phyloP scores from a whole-genome alignment of 306 rosid species.

The Begonia fuchsioides region DNA sequence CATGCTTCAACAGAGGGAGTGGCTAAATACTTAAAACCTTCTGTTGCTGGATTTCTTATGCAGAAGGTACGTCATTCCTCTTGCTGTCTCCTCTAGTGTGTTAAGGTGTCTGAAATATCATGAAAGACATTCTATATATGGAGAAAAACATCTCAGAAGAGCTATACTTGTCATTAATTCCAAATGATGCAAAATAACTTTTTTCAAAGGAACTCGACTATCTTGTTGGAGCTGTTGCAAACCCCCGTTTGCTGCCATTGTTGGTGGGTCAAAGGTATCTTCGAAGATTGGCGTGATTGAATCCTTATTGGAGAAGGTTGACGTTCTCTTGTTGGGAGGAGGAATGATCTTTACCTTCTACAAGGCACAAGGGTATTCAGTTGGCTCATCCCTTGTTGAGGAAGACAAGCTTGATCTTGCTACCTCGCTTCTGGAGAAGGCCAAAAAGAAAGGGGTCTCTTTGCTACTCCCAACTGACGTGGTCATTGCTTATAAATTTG shows the following conservation, averaged over 20 bases:
- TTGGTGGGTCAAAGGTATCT: slow-evolving; percentile 93
- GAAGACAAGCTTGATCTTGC: slow-evolving; percentile 78
- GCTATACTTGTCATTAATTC: background rate
- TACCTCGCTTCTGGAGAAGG: slow-evolving; percentile 56
- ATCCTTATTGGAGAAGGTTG: slow-evolving; percentile 68
- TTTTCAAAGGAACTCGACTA: slow-evolving; percentile 77
- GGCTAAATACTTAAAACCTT: slow-evolving; percentile 64
- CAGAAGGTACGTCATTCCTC: slow-evolving; percentile 44
- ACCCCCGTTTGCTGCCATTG: slow-evolving; percentile 97
- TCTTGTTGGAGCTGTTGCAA: slow-evolving; percentile 75
- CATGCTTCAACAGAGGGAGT: slow-evolving; percentile 97
- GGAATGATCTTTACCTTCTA: slow-evolving; percentile 89
- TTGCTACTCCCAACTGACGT: slow-evolving; percentile 85
- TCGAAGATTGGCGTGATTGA: slow-evolving; percentile 88
- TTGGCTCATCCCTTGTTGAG: slow-evolving; percentile 89
- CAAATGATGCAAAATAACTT: background rate
- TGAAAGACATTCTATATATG: no score
- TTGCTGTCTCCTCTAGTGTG: background rate
- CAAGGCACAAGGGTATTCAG: slow-evolving; percentile 81
- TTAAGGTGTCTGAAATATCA: no score
- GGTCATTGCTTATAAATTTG: slow-evolving; percentile 76
- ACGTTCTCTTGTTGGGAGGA: slow-evolving; percentile 76
- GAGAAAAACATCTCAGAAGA: no score
- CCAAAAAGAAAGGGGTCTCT: slow-evolving; percentile 76
- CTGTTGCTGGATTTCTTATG: slow-evolving; percentile 95